Conservation (phyloP, 2,329 filamentous ascomycete species). For the Ophiostoma novo-ulmi region DNA sequence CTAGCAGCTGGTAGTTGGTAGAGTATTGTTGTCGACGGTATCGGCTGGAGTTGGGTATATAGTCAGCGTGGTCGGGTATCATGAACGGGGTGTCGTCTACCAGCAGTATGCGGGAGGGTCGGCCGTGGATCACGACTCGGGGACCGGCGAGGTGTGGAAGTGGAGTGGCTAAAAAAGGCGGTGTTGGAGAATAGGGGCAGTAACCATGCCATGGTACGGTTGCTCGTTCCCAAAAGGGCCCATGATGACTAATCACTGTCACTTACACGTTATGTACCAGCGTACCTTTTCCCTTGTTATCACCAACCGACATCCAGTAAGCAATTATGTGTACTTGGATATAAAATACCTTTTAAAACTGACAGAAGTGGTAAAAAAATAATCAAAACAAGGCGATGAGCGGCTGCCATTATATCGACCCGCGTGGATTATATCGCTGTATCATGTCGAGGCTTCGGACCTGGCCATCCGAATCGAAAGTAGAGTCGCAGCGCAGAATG, state of each 20-base stretch:
- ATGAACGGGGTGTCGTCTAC: not conserved
- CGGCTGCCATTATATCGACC: not conserved
- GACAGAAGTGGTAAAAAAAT: not conserved
- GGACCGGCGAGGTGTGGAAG: not conserved
- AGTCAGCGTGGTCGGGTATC: not conserved
- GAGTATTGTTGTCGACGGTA: not conserved
- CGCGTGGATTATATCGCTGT: not conserved
- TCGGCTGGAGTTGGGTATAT: not conserved
- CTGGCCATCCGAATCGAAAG: not conserved
- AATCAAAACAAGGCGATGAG: not conserved
- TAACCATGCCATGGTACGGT: not conserved
- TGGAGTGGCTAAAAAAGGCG: not conserved
- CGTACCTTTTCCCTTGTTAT: not conserved
- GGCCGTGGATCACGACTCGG: conserved; percentile 1
- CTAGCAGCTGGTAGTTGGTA: not conserved
- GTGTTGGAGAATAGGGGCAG: conserved; percentile 12
- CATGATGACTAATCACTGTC: not conserved
- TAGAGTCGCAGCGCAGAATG: not conserved
- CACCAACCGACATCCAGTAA: not conserved
- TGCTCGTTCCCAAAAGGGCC: not conserved
- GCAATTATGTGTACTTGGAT: no score
- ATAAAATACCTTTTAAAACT: no score
- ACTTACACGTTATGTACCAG: not conserved
- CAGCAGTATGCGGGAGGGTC: not conserved
- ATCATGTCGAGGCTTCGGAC: not conserved